Evolutionary conservation across 805 yeast genomes (phyloP), one percentile per base, ranked within the genome.

Genomic region (Komagataella mondaviorum): DNA sequence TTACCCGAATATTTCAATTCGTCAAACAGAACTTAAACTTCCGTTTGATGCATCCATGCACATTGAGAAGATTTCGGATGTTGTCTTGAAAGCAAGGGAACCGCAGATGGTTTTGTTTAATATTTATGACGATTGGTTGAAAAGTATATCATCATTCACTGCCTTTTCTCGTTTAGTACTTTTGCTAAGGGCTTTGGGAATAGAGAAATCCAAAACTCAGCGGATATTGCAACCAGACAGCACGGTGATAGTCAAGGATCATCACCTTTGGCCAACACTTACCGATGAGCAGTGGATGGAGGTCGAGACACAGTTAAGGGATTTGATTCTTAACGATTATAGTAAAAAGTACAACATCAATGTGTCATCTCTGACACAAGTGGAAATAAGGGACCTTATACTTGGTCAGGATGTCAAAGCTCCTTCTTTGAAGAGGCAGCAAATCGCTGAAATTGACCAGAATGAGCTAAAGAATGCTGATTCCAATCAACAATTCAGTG

Each of bases 191-290:
- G 95, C 91, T 0, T 67, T 91, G 54, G 84, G 83, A 51, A 80
- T 90, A 16, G 81, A 85, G 62, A 80, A 78, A 49, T 96, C 88
- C 51, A 76, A 80, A 55, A 79, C 96, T 0, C 85, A 84, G 61
- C 65, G 82, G 56, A 82, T 89, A 49, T 68, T 91, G 54, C 71
- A 85, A 7, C 90, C 96, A 1, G 95, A 88, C 57, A 72, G 81
- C 46, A 75, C 83, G 0, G 76, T 86, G 2, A 67, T 74, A 3
- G 85, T 93, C 0, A 76, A 81, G 58, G 83, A 78, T 43, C 85
- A 90, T 61, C 96, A 89, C 63, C 67, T 93, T 44, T 93, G 99
- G 99, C 99, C 99, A 2, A 71, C 93, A 1, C 81, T 89, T 52
- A 69, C 79, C 3, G 87, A 84, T 55, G 96, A 88, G 17, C 95